Percentiles rank a stretch among this genome's conserved stretches.
Evolutionary conservation across 805 yeast genomes (phyloP).

Genomic region (Myxozyma lipomycoides): DNA sequence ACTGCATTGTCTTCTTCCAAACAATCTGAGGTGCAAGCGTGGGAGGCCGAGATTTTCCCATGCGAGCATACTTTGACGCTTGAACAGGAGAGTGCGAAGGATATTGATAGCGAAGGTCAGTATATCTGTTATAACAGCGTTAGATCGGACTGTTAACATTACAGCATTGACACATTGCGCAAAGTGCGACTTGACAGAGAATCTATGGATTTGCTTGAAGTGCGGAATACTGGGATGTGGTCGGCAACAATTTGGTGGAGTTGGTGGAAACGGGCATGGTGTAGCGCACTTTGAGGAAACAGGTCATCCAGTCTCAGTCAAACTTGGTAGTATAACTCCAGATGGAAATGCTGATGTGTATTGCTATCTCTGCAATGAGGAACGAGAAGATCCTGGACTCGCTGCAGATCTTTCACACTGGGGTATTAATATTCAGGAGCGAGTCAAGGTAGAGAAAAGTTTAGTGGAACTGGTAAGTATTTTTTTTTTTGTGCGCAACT

Average conservation of each 20-base stretch:
- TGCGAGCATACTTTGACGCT: conserved; percentile 72
- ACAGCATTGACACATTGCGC: conserved; percentile 35
- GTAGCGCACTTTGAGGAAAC: conserved; percentile 58
- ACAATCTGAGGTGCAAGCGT: conserved; percentile 71
- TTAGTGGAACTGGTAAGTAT: conserved; percentile 62
- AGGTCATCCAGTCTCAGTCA: conserved; percentile 79
- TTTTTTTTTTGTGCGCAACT: background rate
- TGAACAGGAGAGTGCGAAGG: conserved; percentile 37
- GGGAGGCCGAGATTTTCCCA: conserved; percentile 84
- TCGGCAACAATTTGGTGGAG: conserved; percentile 86
- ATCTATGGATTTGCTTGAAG: conserved; percentile 85
- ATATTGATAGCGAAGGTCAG: conserved; percentile 17
- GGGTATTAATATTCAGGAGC: conserved; percentile 59
- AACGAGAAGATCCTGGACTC: conserved; percentile 67
- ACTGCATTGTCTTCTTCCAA: conserved; percentile 55
- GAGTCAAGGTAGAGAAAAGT: conserved; percentile 76
- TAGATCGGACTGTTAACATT: background rate
- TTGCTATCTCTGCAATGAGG: conserved; percentile 88
- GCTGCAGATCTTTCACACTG: conserved; percentile 48
- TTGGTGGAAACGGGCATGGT: conserved; percentile 93
- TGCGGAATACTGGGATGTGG: conserved; percentile 97
- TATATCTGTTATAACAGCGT: background rate
- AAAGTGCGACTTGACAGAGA: conserved; percentile 52
- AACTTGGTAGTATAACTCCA: conserved; percentile 79
- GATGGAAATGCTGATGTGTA: conserved; percentile 68